Conservation (phyloP, 108 stramenopile genomes). For the Hondaea fermentalgiana region DNA sequence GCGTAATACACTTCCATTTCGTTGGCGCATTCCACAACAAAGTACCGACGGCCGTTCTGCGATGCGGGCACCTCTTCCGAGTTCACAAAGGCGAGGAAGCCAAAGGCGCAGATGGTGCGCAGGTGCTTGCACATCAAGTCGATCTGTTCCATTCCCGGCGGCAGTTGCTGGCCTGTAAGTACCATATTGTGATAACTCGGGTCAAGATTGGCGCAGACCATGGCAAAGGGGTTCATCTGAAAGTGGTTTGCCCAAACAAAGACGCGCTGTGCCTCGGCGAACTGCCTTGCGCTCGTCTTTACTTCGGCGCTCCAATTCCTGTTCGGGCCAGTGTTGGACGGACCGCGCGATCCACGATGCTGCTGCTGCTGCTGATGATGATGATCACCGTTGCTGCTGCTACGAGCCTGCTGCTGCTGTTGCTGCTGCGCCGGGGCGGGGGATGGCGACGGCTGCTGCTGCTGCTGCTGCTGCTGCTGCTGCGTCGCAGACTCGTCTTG, state of each 20-base stretch:
- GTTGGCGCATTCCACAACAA: conserved; percentile 5
- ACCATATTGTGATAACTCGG: neutral
- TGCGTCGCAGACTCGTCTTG: neutral
- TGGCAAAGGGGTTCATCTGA: neutral
- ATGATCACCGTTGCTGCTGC: too few relatives aligned
- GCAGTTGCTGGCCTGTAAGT: neutral
- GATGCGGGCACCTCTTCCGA: neutral
- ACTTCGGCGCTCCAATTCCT: neutral
- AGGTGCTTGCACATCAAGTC: neutral
- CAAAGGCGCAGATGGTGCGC: neutral
- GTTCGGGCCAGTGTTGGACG: neutral
- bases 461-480: neutral
- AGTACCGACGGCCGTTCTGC: neutral
- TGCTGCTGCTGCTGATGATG: neutral
- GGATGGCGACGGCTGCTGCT: neutral
- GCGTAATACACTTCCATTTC: neutral
- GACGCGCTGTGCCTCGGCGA: neutral
- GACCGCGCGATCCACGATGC: neutral
- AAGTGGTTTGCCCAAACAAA: neutral
- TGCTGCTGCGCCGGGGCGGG: too few relatives aligned
- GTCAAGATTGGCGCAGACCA: neutral
- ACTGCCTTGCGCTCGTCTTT: neutral
- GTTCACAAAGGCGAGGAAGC: conserved; percentile 10
- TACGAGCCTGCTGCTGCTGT: too few relatives aligned
- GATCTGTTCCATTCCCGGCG: neutral